phyloP scores from a whole-genome alignment of 352 stramenopile species.

The Globisporangium splendens region DNA sequence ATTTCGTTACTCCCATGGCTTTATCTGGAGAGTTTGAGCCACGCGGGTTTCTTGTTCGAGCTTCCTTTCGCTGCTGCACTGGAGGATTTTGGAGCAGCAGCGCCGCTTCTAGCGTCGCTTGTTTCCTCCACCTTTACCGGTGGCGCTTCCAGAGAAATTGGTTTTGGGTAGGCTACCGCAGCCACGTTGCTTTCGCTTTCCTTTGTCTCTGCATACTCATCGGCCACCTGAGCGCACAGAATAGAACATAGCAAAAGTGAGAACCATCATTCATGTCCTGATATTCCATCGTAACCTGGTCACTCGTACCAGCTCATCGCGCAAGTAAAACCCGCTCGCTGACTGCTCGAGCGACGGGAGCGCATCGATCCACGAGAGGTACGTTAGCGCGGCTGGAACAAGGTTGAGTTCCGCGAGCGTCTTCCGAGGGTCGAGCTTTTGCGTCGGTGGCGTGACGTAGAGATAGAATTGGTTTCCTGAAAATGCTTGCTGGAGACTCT shows the following conservation, averaged over 20 bases:
- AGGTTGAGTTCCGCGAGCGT: conserved; percentile 67
- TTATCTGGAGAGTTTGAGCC: conserved; percentile 60
- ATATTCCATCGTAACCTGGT: no score
- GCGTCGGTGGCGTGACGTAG: conserved; percentile 73
- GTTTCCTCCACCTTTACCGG: conserved; percentile 12
- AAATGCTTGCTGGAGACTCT: conserved; percentile 33
- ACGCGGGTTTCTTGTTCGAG: conserved; percentile 62
- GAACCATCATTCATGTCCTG: background rate
- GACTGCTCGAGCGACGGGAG: conserved; percentile 13
- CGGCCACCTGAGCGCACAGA: conserved; percentile 20
- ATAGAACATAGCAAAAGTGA: background rate
- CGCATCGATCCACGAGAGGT: conserved; percentile 66
- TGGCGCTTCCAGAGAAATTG: conserved; percentile 33
- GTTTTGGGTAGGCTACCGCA: conserved; percentile 40
- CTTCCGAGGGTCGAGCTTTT: conserved; percentile 54
- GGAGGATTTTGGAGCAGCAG: conserved; percentile 33
- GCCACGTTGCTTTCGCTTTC: conserved; percentile 21
- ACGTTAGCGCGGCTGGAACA: conserved; percentile 70
- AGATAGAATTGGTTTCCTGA: conserved; percentile 52
- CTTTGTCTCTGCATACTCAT: conserved; percentile 39
- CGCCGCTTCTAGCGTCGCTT: conserved; percentile 11
- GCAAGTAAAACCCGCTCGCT: conserved; percentile 50
- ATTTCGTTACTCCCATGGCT: background rate
- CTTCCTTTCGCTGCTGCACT: conserved; percentile 22
- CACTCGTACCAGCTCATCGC: conserved; percentile 44